Conservation (phyloP, 2,329 filamentous ascomycete species). For the Colletotrichum gloeosporioides region DNA sequence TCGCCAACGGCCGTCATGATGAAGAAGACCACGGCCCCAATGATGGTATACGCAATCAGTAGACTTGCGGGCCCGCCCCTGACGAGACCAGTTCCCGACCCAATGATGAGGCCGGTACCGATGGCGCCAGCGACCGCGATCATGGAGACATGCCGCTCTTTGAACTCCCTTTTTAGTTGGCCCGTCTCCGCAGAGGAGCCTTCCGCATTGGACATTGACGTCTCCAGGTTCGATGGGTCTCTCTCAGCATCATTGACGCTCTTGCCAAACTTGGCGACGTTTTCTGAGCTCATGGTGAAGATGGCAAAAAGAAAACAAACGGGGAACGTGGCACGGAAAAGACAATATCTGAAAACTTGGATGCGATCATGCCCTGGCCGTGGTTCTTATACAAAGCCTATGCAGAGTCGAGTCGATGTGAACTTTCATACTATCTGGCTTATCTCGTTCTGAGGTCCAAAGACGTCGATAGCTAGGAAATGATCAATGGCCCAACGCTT, state of each 20-base stretch:
- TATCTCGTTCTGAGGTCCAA: background rate
- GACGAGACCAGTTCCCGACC: slow-evolving; percentile 53
- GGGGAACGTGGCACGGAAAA: background rate
- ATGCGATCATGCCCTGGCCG: background rate
- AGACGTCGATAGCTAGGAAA: rapidly evolving
- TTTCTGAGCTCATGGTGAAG: background rate
- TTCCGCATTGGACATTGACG: background rate
- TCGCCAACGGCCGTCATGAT: slow-evolving; percentile 54
- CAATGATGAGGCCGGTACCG: slow-evolving; percentile 52
- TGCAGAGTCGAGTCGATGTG: background rate
- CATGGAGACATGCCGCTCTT: slow-evolving; percentile 37
- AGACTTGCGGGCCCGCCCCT: slow-evolving; percentile 49
- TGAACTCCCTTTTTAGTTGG: slow-evolving; percentile 23
- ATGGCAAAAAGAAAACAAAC: rapidly evolving
- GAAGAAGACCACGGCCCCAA: slow-evolving; percentile 58
- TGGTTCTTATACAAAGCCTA: background rate
- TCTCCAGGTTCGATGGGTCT: background rate
- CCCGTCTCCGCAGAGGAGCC: background rate
- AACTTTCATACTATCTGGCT: background rate
- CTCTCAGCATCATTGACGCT: background rate
- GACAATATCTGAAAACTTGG: background rate
- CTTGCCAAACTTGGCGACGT: background rate
- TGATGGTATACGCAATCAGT: slow-evolving; percentile 43
- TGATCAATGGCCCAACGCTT: background rate
- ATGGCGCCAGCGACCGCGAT: slow-evolving; percentile 43